Base-by-base conservation (phyloP, 768 basidiomycete genomes). In the Serendipita sp. region DNA sequence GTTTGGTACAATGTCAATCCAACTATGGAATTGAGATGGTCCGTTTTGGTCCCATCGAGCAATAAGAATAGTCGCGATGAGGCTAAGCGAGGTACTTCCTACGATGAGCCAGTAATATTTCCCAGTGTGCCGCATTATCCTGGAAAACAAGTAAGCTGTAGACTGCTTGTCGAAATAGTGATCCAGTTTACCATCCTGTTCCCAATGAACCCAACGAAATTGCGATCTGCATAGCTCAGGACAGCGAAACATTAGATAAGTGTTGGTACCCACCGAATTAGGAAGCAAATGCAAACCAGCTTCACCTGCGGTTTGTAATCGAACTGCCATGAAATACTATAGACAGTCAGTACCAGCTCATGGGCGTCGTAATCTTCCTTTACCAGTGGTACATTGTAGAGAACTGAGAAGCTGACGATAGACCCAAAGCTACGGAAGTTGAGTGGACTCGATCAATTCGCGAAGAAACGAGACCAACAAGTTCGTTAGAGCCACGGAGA, bases 341-440 rank as follows among this genome's bases (percentile, higher is more conserved):
- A 32, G 23, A 10, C 4, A 11, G 56, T 60, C 34, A 60, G 18
- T 10, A 30, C 28, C 10, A 8, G 10, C 32, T 3, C 52, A 65
- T 56, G 66, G 36, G 47, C 32, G 48, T 51, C 62, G 45, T 34
- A 60, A 41, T 34, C 16, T 34, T 74, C 81, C 41, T 13, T 70
- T 68, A 86, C 86, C 74, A 95, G 73, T 3, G 92, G 91, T 30
- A 89, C 79, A 72, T 91, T 93, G 73, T 93, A 94, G 18, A 96
- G 78, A 16, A 84, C 86, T 1, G 89, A 90, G 72, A 89, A 93
- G 44, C 87, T 84, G 18, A 85, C 79, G 75, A 89, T 81, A 68
- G 87, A 88, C 8, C 79, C 81, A 68, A 90, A 78, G 45, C 70
- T 70, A 58, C n/a, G 41, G 56, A 30, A 8, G 8, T 10, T 38